Evolutionary conservation across 2,329 filamentous ascomycete genomes (phyloP).

Genomic region (Diaporthe vaccinii): DNA sequence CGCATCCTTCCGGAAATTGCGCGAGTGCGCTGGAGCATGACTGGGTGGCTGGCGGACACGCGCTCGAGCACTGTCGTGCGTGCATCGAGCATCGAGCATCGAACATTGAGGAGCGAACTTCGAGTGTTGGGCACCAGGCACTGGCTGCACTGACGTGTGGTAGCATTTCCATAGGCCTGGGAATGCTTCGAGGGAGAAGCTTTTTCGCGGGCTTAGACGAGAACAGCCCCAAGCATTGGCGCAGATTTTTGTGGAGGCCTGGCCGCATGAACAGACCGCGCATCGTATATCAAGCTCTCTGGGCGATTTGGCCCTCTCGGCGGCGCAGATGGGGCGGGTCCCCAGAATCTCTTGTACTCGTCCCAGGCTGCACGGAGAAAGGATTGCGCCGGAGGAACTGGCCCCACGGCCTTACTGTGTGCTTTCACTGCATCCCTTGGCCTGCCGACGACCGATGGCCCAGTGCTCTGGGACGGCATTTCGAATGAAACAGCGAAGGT

Average conservation of each 20-base stretch:
- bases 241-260: slow-evolving; percentile 20
- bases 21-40: slow-evolving; percentile 15
- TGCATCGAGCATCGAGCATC: slow-evolving; percentile 14
- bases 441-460: background rate
- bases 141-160: background rate
- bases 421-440: background rate
- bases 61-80: slow-evolving; percentile 24
- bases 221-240: slow-evolving; percentile 23
- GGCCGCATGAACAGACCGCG: slow-evolving; percentile 14
- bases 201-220: slow-evolving; percentile 13
- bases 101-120: background rate
- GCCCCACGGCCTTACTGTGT: background rate
- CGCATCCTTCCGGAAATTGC: background rate
- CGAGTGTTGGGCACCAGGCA: background rate
- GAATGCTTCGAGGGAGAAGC: slow-evolving; percentile 24
- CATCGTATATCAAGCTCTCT: slow-evolving; percentile 24
- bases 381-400: background rate
- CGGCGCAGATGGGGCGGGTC: background rate
- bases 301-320: slow-evolving; percentile 1
- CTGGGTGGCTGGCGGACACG: slow-evolving; percentile 15
- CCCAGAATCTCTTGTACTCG: background rate
- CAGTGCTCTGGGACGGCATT: slow-evolving; percentile 29
- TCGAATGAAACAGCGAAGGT: slow-evolving; percentile 27
- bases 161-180: slow-evolving; percentile 9
- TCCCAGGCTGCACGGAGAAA: background rate